Conservation (phyloP, 371 early-diverging fungal species). For the Conidiobolus incongruus region DNA sequence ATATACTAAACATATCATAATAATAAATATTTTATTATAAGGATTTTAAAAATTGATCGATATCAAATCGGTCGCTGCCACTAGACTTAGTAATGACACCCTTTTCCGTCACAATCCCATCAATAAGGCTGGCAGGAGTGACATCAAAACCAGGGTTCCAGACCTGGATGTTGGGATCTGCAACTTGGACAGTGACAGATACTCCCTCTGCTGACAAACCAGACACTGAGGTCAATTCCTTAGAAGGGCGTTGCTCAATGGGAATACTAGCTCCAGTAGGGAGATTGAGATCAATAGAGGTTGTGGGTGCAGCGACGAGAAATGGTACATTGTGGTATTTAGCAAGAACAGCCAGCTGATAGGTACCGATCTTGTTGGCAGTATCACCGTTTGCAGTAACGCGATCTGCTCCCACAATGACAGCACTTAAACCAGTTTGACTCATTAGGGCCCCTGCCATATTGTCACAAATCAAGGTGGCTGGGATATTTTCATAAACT, state of each 20-base stretch:
- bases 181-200: conserved; percentile 41
- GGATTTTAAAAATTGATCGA: conserved; percentile 17
- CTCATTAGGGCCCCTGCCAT: conserved; percentile 70
- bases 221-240: conserved; percentile 49
- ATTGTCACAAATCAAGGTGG: conserved; percentile 75
- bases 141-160: conserved; percentile 97
- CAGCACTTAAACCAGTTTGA: conserved; percentile 36
- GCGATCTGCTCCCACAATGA: conserved; percentile 92
- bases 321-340: conserved; percentile 64
- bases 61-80: conserved; percentile 26
- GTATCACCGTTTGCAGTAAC: conserved; percentile 94
- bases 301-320: conserved; percentile 87
- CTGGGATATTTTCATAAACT: conserved; percentile 71
- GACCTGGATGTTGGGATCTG: conserved; percentile 61
- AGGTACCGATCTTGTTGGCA: conserved; percentile 95
- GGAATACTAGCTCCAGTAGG: conserved; percentile 45
- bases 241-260: conserved; percentile 63
- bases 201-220: conserved; percentile 24
- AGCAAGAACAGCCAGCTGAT: conserved; percentile 82
- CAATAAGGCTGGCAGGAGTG: conserved; percentile 67
- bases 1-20: no score
- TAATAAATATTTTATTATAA: no score
- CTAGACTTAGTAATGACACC: conserved; percentile 52
- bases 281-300: conserved; percentile 68
- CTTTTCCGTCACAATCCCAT: conserved; percentile 82